These are phyloP conservation scores for Orbilia javanica DNA, from an alignment of 2,329 filamentous ascomycete species.

Conservation along the genomic window DNA sequence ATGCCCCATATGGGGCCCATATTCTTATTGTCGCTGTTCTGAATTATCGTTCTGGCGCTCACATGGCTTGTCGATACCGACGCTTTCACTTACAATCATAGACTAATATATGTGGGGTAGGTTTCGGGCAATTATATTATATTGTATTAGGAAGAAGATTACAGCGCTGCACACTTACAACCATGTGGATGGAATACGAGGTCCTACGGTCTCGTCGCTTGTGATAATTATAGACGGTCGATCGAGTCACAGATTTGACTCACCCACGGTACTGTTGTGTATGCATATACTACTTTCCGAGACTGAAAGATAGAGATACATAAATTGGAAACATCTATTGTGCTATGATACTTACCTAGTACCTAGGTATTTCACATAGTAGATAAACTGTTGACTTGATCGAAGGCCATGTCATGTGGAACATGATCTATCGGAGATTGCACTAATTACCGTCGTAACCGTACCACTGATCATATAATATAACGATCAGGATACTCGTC, in stretches of 20 bases:
- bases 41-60: background rate
- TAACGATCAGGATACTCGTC: background rate
- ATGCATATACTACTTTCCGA: background rate
- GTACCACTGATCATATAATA: background rate
- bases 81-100: background rate
- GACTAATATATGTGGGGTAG: background rate
- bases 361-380: no score
- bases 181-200: background rate
- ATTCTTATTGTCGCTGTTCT: background rate
- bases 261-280: background rate
- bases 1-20: background rate
- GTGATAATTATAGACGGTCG: background rate
- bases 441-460: background rate
- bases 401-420: background rate
- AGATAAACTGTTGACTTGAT: background rate
- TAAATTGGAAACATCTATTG: background rate
- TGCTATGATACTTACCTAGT: background rate
- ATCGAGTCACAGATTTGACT: background rate
- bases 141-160: background rate
- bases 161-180: background rate
- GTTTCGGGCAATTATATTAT: background rate
- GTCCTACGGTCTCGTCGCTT: background rate
- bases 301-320: background rate
- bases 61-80: background rate
- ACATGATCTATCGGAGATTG: background rate